Evolutionary conservation across 2,329 filamentous ascomycete species (phyloP), one percentile per base, ranked within the genome.

Genomic region (Colletotrichum sp.): DNA sequence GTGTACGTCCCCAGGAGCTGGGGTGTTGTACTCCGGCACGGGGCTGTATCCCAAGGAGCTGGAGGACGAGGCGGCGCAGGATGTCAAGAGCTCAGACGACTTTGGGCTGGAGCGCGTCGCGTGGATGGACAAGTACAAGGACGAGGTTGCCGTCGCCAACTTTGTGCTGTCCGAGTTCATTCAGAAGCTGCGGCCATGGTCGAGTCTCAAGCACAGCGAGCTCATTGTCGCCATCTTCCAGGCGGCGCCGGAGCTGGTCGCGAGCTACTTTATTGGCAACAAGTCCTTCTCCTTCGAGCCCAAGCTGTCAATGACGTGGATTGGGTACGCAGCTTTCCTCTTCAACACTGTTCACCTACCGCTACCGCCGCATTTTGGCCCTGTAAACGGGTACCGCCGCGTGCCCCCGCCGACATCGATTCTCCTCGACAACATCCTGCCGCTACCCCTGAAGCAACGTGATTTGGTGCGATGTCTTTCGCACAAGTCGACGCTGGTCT

Each of bases 251-350:
- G 97, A 99, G 84, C 89, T 99, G 5, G 91, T 98, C 2, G 94
- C 95, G 59, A 93, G 96, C 80, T 99, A 98, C 83, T 99, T 98
- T 81, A 89, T 92, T 59, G 93, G 92, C 82, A 96, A 95, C 81
- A 93, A 91, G 76, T 91, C 93, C 70, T 97, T 99, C 80, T 92
- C 93, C 0, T 95, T 98, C 78, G 96, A 99, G 57, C 96, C 97
- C 0, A 99, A 98, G 82, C 89, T 98, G 7, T 97, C 96, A 5
- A 93, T 96, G 60, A 97, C 96, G 0, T 99, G 97, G 97, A 95
- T 99, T 79, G 96, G 96, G 57, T 98, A 98, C 82, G 95, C 96
- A 0, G 93, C 96, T 0, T 95, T 99, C 77, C 86, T 99, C 7
- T 98, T 98, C 84, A 94, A 94, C 76, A 92, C 93, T 2, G 92